Base-by-base conservation (phyloP, 2,329 filamentous ascomycete genomes). In the Aureobasidium sp. region DNA sequence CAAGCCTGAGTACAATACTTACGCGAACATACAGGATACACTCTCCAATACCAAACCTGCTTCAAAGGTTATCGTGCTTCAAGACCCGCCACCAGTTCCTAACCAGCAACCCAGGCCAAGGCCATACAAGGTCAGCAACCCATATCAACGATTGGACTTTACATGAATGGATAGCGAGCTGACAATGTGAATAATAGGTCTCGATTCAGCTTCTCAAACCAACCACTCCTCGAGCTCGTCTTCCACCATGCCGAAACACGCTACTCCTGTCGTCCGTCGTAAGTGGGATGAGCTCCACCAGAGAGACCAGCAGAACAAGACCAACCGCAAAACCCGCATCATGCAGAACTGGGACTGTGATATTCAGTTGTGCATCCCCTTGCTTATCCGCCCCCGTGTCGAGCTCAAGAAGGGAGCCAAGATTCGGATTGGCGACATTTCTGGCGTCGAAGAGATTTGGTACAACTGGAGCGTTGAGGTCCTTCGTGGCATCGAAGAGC, bases 401-500 rank as follows among this genome's bases (percentile, higher is more conserved):
- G 56, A 58, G 41, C 49, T 55, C 47, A 58, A 55, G 24, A 56
- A 55, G 37, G 56, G 56, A n/a, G 55, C 54, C 37, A 58, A 58
- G 38, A 48, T 49, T 3, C 50, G 54, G 8, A 19, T 58, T 3
- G 55, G 51, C 16, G 54, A 58, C 19, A 12, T 32, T 5, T 30
- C 30, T 8, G 37, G 34, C 16, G 11, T 11, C 14, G 45, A 54
- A 7, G 56, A 58, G 22, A 32, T 51, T 16, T 58, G 56, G 56
- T 58, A 55, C 54, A 58, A 58, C 42, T 58, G 56, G 56, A 55
- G 51, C 40, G 55, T 58, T 17, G 56, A 58, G 35, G 35, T 58
- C 6, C 34, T 58, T 3, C 55, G 55, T 8, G 34, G 45, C 4
- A 32, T 58, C n/a, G 56, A 58, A 37, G 56, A 58, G 21, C 22